phyloP scores from a whole-genome alignment of 371 early-diverging fungal genomes.

The Coemansia sp. region DNA sequence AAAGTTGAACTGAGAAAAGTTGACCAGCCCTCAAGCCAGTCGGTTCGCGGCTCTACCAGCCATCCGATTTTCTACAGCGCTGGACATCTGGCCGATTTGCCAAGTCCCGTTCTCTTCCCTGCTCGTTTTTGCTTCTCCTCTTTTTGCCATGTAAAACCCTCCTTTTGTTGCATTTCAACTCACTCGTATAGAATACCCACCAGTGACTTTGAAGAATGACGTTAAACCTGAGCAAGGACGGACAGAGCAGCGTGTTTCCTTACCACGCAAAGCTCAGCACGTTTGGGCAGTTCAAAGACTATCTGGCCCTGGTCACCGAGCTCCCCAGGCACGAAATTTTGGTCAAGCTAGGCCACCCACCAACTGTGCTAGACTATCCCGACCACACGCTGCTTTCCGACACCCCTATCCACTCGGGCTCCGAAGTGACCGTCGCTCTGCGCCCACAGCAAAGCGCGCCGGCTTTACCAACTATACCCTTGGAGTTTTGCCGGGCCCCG shows the following conservation, averaged over 20 bases:
- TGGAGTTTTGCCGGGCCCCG: too few species aligned
- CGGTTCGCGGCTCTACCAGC: too few species aligned
- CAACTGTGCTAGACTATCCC: constrained; percentile 11
- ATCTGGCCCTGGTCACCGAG: constrained; percentile 10
- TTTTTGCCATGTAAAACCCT: too few species aligned
- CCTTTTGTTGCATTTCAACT: too few species aligned
- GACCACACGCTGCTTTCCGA: constrained; percentile 12
- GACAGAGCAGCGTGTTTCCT: neutral
- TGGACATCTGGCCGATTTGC: too few species aligned
- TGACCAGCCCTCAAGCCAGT: too few species aligned
- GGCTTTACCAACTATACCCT: neutral
- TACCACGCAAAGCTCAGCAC: neutral
- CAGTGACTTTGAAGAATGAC: neutral
- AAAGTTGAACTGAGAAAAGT: too few species aligned
- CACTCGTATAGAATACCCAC: too few species aligned
- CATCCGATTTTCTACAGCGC: too few species aligned
- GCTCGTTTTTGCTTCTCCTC: too few species aligned
- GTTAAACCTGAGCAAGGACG: neutral
- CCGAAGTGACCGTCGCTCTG: constrained; percentile 9
- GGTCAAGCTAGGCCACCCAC: constrained; percentile 29
- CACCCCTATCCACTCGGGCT: constrained; percentile 10
- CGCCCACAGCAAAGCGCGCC: neutral
- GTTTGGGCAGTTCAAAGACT: constrained; percentile 30
- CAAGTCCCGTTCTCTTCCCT: too few species aligned
- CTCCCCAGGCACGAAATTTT: constrained; percentile 8